These are phyloP conservation scores for Verticillium longisporum DNA, from an alignment of 2,329 filamentous ascomycete species.

Conservation along the genomic window DNA sequence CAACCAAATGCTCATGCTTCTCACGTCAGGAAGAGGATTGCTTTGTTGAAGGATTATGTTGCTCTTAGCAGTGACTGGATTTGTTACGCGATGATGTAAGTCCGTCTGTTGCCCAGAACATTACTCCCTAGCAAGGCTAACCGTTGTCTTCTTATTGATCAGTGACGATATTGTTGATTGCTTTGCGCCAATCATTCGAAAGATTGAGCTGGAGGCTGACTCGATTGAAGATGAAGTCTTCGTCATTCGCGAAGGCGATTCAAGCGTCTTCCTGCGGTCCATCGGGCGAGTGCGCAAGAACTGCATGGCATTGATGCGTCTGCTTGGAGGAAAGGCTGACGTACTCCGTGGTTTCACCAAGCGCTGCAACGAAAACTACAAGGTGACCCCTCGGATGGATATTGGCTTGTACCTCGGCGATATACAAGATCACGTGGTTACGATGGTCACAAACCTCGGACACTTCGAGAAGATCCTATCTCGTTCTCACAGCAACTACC, in stretches of 20 bases:
- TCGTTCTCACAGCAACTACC: slow-evolving; percentile 89
- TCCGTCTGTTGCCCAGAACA: slow-evolving; percentile 9
- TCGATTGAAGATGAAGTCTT: slow-evolving; percentile 94
- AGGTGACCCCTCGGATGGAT: slow-evolving; percentile 89
- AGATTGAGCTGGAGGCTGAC: slow-evolving; percentile 84
- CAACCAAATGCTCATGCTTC: slow-evolving; percentile 78
- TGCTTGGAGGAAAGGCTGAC: slow-evolving; percentile 95
- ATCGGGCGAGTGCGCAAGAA: slow-evolving; percentile 92
- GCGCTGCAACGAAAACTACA: slow-evolving; percentile 96
- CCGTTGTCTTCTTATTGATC: background rate
- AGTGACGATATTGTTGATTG: slow-evolving; percentile 96
- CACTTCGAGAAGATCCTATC: slow-evolving; percentile 98
- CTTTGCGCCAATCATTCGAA: slow-evolving; percentile 83
- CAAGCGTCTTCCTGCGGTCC: slow-evolving; percentile 74
- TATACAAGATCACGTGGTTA: slow-evolving; percentile 98
- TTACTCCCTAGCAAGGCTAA: background rate
- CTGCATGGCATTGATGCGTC: slow-evolving; percentile 85
- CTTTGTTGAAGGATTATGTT: slow-evolving; percentile 89
- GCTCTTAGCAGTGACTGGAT: slow-evolving; percentile 96
- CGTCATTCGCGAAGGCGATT: slow-evolving; percentile 83
- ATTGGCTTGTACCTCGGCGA: slow-evolving; percentile 95
- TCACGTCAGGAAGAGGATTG: slow-evolving; percentile 86
- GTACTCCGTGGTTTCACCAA: slow-evolving; percentile 97
- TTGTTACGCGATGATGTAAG: slow-evolving; percentile 93
- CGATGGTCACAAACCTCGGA: slow-evolving; percentile 93